phyloP scores from a whole-genome alignment of 495 filamentous ascomycete species.

The Aspergillus mulundensis region DNA sequence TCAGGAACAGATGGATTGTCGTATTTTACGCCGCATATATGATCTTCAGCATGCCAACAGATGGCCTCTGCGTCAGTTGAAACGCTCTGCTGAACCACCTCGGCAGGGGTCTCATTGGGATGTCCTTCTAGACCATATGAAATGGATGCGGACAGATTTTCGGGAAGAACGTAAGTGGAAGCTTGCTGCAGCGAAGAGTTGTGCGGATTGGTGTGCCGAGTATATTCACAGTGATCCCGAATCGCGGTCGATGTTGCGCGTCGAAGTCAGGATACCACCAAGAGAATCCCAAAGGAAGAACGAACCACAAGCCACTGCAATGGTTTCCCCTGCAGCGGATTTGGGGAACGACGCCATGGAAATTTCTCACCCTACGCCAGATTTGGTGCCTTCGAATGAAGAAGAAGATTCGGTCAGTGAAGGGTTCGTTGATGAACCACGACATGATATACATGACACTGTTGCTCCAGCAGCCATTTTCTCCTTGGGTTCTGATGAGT shows the following conservation, averaged over 20 bases:
- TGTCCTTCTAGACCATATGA: slow-evolving; percentile 82
- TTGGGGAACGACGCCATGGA: slow-evolving; percentile 29
- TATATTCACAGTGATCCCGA: slow-evolving; percentile 63
- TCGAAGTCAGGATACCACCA: slow-evolving; percentile 48
- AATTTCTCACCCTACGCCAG: slow-evolving; percentile 59
- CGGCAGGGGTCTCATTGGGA: slow-evolving; percentile 76
- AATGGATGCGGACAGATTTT: slow-evolving; percentile 97
- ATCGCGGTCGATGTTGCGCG: slow-evolving; percentile 61
- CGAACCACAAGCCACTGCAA: slow-evolving; percentile 19
- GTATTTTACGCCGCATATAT: slow-evolving; percentile 78
- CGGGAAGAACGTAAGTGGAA: slow-evolving; percentile 94
- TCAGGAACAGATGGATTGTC: slow-evolving; percentile 78
- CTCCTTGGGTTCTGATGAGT: slow-evolving; percentile 73
- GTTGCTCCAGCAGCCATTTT: slow-evolving; percentile 72
- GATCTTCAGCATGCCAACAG: slow-evolving; percentile 81
- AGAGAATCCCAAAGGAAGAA: slow-evolving; percentile 17
- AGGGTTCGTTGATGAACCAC: slow-evolving; percentile 43
- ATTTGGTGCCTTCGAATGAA: slow-evolving; percentile 62
- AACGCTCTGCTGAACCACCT: slow-evolving; percentile 71
- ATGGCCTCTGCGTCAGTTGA: slow-evolving; percentile 86
- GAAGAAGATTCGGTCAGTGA: slow-evolving; percentile 54
- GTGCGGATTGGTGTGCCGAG: slow-evolving; percentile 76
- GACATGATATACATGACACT: slow-evolving; percentile 35
- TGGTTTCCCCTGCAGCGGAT: slow-evolving; percentile 28
- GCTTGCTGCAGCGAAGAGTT: slow-evolving; percentile 67